Base-by-base conservation (phyloP, 106 monocot species). In the Dactylorhiza incarnata region DNA sequence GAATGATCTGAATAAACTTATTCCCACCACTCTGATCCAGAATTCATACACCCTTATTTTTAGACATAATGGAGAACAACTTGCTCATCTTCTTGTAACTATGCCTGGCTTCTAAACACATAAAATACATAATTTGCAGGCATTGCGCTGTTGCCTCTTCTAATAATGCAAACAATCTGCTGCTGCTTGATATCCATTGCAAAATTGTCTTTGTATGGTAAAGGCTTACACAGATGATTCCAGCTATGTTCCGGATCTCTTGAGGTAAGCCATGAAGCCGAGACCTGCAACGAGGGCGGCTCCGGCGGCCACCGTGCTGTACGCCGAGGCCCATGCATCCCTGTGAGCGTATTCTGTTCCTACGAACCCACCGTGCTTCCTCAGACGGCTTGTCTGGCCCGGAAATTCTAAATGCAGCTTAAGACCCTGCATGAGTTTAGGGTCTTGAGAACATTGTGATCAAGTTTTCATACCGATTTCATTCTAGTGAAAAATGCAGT, bases 221-320 rank as follows among this genome's bases (percentile, higher is more conserved):
- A 37, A 37, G 37, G 37, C 37, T 37, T 52, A 52, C 9, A 52
- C 49, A 52, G 51, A 6, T 3, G 14, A 6, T 52, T 11, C 9
- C 51, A 2, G 19, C 59, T 68, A 85, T 74, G 73, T 78, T 37
- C 87, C 68, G 7, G 85, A 62, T 73, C 89, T 74, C 75, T 79
- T 93, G 77, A 93, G 54, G 82, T 90, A 93, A 49, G 93, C 93
- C 93, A 93, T 90, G 29, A 89, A 78, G 15, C 89, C 89, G 24
- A 93, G 80, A 7, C 93, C 93, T 2, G 93, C 87, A 44, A 93
- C 84, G 15, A 93, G 81, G 43, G 93, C 89, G 46, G 93, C 93
- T 55, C 93, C 84, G 6, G 93, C 93, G 6, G 93, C 87, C 25
- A 93, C 89, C 1, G 87, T 52, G 46, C 89, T 87, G 70, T 93